Evolutionary conservation across 371 early-diverging fungal species (phyloP), one percentile per base, ranked within the genome.

Genomic region (Smittium culicis): DNA sequence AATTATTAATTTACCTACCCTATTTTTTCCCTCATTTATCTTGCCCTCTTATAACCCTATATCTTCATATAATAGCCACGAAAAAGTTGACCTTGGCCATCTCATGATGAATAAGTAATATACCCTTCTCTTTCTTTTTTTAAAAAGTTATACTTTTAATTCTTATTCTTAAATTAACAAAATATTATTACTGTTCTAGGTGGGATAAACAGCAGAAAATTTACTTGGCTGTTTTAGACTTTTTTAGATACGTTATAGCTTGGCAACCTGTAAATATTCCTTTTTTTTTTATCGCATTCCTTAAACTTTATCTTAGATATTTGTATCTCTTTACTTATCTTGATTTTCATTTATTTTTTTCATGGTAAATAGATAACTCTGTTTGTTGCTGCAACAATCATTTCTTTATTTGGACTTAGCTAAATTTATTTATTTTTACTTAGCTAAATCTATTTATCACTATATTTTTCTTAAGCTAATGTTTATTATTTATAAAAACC

Each of bases 171-270:
- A 16, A 61, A 61, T 61, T 32, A 28, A 28, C 25, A 61, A 32
- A 57, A 57, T 61, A 61, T 57, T 64, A 34, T 64, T 11, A 66
- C 2, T 11, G 29, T 57, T 54, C 20, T 60, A 66, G 66, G 3
- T 77, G 77, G 77, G 77, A 77, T 64, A 71, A 67, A 63, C 73
- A 75, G 58, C 75, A 77, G 69, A 73, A 73, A 60, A 65, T 70
- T 30, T 77, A 77, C 62, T 69, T 77, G 54, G 45, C 77, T 2
- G 70, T 75, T n/a, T 68, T 77, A 25, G 77, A 77, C 35, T 74
- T 73, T 66, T 77, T 77, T 70, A 71, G 77, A 25, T 77, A 73
- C 63, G 68, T 77, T 34, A 62, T 77, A 55, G 72, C 77, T 66
- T 77, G 77, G 77, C 77, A 77, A 68, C 77, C 77, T 20, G 59